Base-by-base conservation (phyloP, 148 eudicot species). In the Drosera capensis region DNA sequence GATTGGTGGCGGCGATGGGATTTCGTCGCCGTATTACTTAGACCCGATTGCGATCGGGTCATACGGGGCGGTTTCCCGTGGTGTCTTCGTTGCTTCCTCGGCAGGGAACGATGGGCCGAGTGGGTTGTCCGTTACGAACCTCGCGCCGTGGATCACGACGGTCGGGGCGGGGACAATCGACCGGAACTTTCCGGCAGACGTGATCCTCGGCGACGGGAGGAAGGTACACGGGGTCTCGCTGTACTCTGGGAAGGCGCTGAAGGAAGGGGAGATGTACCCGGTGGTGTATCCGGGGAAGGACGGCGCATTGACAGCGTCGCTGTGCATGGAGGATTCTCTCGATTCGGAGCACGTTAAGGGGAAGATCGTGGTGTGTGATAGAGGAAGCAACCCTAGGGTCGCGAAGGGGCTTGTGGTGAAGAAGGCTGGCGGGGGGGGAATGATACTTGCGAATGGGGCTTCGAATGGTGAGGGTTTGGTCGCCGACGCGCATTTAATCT, bases 101-200 rank as follows among this genome's bases (percentile, higher is more conserved):
- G 97, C 95, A 0, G 97, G 97, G 2, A 88, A 88, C 25, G 97
- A 88, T 8, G 97, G 97, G 5, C 97, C 97, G 0, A 84, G 78
- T 36, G 70, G 57, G 1, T 80, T 88, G 97, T 88, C 97, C 6
- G 97, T 84, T 1, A 88, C 97, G 3, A 88, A 88, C 43, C 66
- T 88, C 15, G 94, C 97, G 0, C 97, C 97, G 14, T 88, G 97
- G 97, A 51, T 88, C n/a, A n/a, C n/a, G n/a, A n/a, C n/a, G n/a
- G n/a, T n/a, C n/a, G n/a, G n/a, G n/a, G n/a, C n/a, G n/a, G 0
- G 97, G 2, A 84, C 97, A 1, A 80, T 88, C 25, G 97, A 88
- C 47, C 30, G 97, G 53, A 73, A 73, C 47, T 88, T 88, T 58
- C 97, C 97, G 0, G 95, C 97, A 0, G 92, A 84, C 0, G 64